Evolutionary conservation across 805 yeast genomes (phyloP).

Genomic region (Barnettozyma wickerhamii): DNA sequence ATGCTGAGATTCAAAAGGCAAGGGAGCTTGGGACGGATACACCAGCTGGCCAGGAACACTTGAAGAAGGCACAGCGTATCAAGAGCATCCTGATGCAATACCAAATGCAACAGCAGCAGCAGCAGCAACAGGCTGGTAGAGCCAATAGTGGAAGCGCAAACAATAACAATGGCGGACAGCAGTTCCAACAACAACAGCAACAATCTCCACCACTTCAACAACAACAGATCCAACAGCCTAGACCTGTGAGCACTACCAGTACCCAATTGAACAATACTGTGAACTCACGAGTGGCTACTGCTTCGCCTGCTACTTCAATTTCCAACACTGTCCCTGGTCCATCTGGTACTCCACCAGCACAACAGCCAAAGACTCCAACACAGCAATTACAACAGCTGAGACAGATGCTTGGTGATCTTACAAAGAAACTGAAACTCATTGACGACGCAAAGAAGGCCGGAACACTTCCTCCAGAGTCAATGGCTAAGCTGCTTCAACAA

Average conservation of each 20-base stretch:
- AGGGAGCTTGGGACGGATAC: slow-evolving; percentile 56
- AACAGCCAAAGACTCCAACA: slow-evolving; percentile 12
- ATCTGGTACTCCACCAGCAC: slow-evolving; percentile 10
- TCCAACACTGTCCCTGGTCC: slow-evolving; percentile 5
- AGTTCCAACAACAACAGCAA: slow-evolving; percentile 4
- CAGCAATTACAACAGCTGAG: slow-evolving; percentile 41
- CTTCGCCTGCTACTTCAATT: slow-evolving; percentile 19
- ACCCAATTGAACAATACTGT: slow-evolving; percentile 4
- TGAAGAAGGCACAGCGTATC: slow-evolving; percentile 58
- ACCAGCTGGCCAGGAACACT: slow-evolving; percentile 58
- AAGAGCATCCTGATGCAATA: slow-evolving; percentile 55
- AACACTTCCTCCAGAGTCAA: slow-evolving; percentile 40
- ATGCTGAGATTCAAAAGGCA: slow-evolving; percentile 56
- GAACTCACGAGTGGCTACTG: slow-evolving; percentile 6
- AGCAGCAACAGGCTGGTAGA: slow-evolving; percentile 22
- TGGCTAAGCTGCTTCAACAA: slow-evolving; percentile 42
- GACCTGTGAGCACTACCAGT: slow-evolving; percentile 8
- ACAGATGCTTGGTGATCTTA: slow-evolving; percentile 44
- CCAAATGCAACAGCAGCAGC: slow-evolving; percentile 40
- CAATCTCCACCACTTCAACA: slow-evolving; percentile 25
- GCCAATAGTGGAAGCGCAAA: slow-evolving; percentile 16
- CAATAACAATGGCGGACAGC: slow-evolving; percentile 10
- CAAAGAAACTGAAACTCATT: slow-evolving; percentile 45
- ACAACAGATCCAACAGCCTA: slow-evolving; percentile 30
- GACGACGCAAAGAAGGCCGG: slow-evolving; percentile 43